Evolutionary conservation across 2,329 filamentous ascomycete species (phyloP), one percentile per base, ranked within the genome.

Genomic region (Fusarium sp.): DNA sequence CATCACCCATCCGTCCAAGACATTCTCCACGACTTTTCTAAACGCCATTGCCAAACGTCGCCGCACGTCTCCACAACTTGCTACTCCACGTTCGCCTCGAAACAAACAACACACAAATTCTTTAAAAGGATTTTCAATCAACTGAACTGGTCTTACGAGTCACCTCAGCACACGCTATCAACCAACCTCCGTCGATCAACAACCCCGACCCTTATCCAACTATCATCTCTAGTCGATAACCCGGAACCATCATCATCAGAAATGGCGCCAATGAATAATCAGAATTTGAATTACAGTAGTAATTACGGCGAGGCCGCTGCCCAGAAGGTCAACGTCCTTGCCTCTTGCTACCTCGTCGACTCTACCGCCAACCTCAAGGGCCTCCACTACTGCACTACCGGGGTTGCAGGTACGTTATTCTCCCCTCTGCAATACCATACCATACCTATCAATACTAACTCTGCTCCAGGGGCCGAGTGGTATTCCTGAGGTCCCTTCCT

Each of bases 311-410:
- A 88, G 85, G 86, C 83, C 84, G 84, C 84, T 82, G 84, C 80
- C 83, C 86, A 87, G 76, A 84, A 85, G 81, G 86, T 89, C 84
- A 92, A 92, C 81, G 90, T 96, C 82, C 91, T 95, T 84, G 94
- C 94, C 83, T 94, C 91, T 81, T 97, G 93, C 88, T 98, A 97
- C 84, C 85, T 92, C 76, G 93, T 95, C 81, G 90, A 94, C 82
- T 84, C 84, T 77, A 87, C 90, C 75, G 86, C 89, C 80, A 87
- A 85, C 78, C 87, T 97, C 76, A 90, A 91, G 80, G 92, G 92
- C 80, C 92, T 96, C 84, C 94, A 97, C 86, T 97, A 97, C 90
- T 97, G 92, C 89, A 94, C 94, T 93, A 94, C 93, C 85, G 88
- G 90, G 88, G 91, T 89, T 84, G 88, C 91, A 88, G 92, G 90